Evolutionary conservation across 2,329 filamentous ascomycete species (phyloP).

Genomic region (Exophiala oligosperma): DNA sequence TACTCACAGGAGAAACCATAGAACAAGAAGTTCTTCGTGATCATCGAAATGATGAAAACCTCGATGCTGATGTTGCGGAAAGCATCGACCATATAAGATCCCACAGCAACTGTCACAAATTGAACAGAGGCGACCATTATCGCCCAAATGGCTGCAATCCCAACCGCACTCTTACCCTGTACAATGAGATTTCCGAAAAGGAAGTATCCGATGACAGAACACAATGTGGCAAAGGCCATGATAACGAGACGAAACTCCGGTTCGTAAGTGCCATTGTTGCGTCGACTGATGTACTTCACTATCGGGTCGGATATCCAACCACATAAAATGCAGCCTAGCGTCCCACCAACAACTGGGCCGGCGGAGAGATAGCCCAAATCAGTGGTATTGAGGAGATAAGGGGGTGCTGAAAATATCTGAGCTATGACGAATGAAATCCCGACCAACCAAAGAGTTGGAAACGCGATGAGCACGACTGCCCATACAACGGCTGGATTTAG

Average conservation of each 20-base stretch:
- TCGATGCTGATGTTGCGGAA: slow-evolving; percentile 86
- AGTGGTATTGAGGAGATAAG: slow-evolving; percentile 77
- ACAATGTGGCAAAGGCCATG: slow-evolving; percentile 74
- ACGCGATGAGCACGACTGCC: not conserved
- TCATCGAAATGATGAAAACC: slow-evolving; percentile 81
- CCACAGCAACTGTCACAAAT: slow-evolving; percentile 79
- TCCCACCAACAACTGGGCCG: slow-evolving; percentile 77
- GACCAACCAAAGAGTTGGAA: not conserved
- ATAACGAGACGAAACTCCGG: slow-evolving; percentile 85
- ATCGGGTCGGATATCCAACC: slow-evolving; percentile 74
- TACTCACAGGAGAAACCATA: slow-evolving; percentile 52
- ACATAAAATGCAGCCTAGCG: slow-evolving; percentile 73
- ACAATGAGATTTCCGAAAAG: slow-evolving; percentile 22
- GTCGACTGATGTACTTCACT: slow-evolving; percentile 68
- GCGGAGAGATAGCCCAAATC: slow-evolving; percentile 84
- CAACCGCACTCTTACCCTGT: slow-evolving; percentile 40
- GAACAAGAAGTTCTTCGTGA: slow-evolving; percentile 93
- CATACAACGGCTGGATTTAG: slow-evolving; percentile 32
- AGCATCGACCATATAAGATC: slow-evolving; percentile 86
- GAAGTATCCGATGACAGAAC: slow-evolving; percentile 73
- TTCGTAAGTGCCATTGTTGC: slow-evolving; percentile 81
- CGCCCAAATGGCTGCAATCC: slow-evolving; percentile 76
- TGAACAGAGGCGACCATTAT: slow-evolving; percentile 70
- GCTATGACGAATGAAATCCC: not conserved
- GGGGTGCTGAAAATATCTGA: slow-evolving; percentile 45